These are phyloP conservation scores for Panaeolus papilionaceus DNA, from an alignment of 768 basidiomycete species.

Conservation along the genomic window DNA sequence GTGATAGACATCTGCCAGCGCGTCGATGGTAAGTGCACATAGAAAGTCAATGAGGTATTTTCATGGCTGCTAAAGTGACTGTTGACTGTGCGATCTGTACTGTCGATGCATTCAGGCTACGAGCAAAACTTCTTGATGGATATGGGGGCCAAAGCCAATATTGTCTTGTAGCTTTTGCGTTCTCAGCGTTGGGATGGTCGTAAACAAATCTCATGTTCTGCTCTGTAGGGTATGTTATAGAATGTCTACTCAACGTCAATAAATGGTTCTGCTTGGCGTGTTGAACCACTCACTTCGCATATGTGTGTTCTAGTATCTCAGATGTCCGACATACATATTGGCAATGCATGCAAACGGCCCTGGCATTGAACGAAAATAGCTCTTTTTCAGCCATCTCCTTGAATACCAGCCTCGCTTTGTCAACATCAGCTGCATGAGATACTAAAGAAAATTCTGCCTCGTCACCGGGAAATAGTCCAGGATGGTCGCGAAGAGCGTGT, in stretches of 20 bases:
- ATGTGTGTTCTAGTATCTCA: background rate
- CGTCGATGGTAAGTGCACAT: no score
- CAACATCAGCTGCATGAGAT: background rate
- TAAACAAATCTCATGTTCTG: background rate
- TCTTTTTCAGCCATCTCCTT: constrained; percentile 1
- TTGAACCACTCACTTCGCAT: background rate
- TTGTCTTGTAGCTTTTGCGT: background rate
- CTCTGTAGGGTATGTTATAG: background rate
- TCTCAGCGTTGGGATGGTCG: background rate
- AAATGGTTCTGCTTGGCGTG: background rate
- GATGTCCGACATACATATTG: background rate
- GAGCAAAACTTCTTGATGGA: background rate
- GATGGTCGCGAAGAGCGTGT: background rate
- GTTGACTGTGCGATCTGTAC: background rate
- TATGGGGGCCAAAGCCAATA: background rate
- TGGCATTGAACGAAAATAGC: background rate
- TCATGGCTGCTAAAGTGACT: background rate
- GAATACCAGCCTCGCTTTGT: background rate
- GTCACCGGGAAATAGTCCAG: background rate
- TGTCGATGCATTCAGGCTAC: background rate
- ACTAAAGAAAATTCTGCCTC: background rate
- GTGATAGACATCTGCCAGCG: no score
- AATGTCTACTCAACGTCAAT: background rate
- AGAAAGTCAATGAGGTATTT: background rate
- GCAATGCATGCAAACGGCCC: background rate